Evolutionary conservation across 2,329 filamentous ascomycete species (phyloP), one percentile per base, ranked within the genome.

Genomic region (Hypoxylon sp.): DNA sequence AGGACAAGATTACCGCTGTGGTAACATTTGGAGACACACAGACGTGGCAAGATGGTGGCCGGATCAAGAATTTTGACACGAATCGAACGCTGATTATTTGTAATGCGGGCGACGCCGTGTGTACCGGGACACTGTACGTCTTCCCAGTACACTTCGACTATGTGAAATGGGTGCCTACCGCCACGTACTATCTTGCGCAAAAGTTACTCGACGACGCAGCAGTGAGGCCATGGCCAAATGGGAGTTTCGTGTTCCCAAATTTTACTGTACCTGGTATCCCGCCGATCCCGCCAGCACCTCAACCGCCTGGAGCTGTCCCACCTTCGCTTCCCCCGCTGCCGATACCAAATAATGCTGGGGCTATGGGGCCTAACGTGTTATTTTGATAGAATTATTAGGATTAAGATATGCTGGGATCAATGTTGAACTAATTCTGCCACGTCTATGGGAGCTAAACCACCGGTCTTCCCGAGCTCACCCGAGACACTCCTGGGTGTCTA

Each of bases 81-180:
- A 77, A 79, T 51, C 77, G 79, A 72, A 81, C 79, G 54, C 77
- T 80, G 44, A 78, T 82, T 69, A 82, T 82, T 74, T 83, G 81
- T 75, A 82, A 81, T 68, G 13, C 63, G 8, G 80, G 80, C 54
- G 81, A 83, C 64, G 73, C 75, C 31, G 76, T 82, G 59, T 83
- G 81, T 74, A 66, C 63, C 2, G 79, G 80, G 53, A 77, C 72
- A 1, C 74, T 83, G 10, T 74, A 71, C 29, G 77, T 81, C 10
- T 77, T 76, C 39, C 74, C 78, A 0, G 74, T 78, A 4, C 81
- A 82, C 56, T 73, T 81, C 61, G 75, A 80, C 63, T 83, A 83
- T 67, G 70, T 76, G 29, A 73, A 71, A 31, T 77, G 79, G 61
- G 77, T 78, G 13, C 73, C 74, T 3, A 77, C 77, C 50, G 75